A percentile compares a stretch with the other conserved stretches of the same genome.
Evolutionary conservation across 2,329 filamentous ascomycete genomes (phyloP).

Genomic region (Fusarium palustre): DNA sequence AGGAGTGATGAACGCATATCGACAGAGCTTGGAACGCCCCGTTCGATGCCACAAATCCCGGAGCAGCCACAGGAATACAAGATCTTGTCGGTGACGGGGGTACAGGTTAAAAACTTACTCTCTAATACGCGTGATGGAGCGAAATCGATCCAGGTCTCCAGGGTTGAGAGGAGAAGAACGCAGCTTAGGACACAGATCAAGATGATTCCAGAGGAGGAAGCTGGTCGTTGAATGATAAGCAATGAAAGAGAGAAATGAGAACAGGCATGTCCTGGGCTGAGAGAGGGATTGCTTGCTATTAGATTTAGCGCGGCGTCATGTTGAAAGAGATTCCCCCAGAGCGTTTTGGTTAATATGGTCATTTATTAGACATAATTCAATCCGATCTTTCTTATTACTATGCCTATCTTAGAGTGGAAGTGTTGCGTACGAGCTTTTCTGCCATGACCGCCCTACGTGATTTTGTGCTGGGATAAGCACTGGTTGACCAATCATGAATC

Average conservation of each 20-base stretch:
- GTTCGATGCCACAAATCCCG: constrained; percentile 17
- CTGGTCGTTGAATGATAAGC: constrained; percentile 14
- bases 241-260: neutral
- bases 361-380: constrained; percentile 1
- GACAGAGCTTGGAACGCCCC: constrained; percentile 21
- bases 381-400: neutral
- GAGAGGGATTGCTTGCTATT: constrained; percentile 15
- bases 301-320: constrained; percentile 37
- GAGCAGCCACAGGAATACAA: constrained; percentile 20
- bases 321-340: constrained; percentile 32
- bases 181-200: constrained; percentile 54
- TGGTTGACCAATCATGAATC: neutral
- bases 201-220: constrained; percentile 48
- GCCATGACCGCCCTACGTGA: too few species aligned
- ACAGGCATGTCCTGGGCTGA: neutral
- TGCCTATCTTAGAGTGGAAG: neutral
- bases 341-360: constrained; percentile 4
- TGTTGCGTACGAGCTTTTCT: neutral
- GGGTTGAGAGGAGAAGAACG: constrained; percentile 51
- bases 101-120: constrained; percentile 44
- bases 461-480: neutral
- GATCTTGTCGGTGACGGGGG: constrained; percentile 38
- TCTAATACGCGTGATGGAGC: constrained; percentile 42
- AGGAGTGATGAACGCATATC: constrained; percentile 41
- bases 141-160: constrained; percentile 35